Evolutionary conservation across 768 basidiomycete genomes (phyloP).

Genomic region (Suillus bovinus): DNA sequence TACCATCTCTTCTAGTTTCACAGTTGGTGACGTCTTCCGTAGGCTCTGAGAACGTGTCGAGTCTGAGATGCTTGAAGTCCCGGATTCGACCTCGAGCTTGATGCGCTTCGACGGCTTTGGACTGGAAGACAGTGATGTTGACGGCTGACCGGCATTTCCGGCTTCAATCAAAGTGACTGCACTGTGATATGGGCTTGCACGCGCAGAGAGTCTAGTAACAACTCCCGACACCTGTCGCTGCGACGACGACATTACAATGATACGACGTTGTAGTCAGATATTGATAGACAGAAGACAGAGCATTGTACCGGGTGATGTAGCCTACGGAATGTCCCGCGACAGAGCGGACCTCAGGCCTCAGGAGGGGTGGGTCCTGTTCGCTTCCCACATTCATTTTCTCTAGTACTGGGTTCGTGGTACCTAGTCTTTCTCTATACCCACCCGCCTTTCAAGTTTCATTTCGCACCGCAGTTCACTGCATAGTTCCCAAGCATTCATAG

Average conservation of each 20-base stretch:
- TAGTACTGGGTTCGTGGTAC: no score
- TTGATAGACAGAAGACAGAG: not conserved
- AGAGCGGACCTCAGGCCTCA: no score
- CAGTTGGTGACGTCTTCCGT: not conserved
- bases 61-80: constrained; percentile 6
- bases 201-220: constrained; percentile 36
- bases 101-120: constrained; percentile 31
- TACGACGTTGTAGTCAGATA: not conserved
- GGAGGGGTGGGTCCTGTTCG: no score
- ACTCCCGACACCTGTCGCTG: constrained; percentile 31
- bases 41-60: not conserved
- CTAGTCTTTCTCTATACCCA: no score
- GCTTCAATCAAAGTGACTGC: constrained; percentile 44
- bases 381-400: not conserved
- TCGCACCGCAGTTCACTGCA: no score
- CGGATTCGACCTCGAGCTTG: constrained; percentile 26
- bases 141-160: constrained; percentile 20
- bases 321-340: no score
- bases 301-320: no score
- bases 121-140: constrained; percentile 16
- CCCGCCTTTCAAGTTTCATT: no score
- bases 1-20: constrained; percentile 2
- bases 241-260: constrained; percentile 20
- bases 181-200: constrained; percentile 44
- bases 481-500: no score